These are phyloP conservation scores for Cystobasidium sp. DNA, from an alignment of 1,284 basidiomycete species.

Conservation along the genomic window DNA sequence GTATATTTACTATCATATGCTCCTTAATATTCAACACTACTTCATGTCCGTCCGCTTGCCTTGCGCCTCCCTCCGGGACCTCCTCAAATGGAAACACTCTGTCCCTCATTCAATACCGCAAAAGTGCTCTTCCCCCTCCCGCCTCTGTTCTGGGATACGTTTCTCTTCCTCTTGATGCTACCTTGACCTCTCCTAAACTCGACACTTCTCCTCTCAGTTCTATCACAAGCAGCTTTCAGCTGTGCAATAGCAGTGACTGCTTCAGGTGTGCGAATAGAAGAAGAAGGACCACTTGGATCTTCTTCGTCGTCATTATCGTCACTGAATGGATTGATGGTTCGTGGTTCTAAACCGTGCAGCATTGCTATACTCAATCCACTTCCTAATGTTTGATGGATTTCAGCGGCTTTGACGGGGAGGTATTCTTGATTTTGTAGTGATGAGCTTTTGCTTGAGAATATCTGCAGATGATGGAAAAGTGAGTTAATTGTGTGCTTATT, in stretches of 20 bases:
- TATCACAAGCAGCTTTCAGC: slow-evolving; percentile 32
- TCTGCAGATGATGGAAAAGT: background rate
- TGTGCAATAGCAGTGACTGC: slow-evolving; percentile 6
- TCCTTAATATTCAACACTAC: background rate
- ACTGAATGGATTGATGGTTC: background rate
- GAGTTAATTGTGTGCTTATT: background rate
- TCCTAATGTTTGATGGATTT: slow-evolving; percentile 1
- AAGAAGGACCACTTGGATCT: background rate
- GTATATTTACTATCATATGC: background rate
- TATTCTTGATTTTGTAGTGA: background rate
- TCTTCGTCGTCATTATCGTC: slow-evolving; percentile 5
- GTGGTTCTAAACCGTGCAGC: slow-evolving; percentile 13
- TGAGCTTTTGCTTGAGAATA: background rate
- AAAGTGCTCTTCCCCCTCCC: slow-evolving; percentile 23
- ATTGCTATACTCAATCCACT: slow-evolving; percentile 14
- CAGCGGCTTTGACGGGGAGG: slow-evolving; percentile 14
- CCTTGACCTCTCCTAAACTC: slow-evolving; percentile 27
- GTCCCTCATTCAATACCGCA: slow-evolving; percentile 7
- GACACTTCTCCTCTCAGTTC: slow-evolving; percentile 23
- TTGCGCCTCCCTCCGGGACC: background rate
- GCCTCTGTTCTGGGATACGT: background rate
- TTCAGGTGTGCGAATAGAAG: slow-evolving; percentile 4
- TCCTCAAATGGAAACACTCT: slow-evolving; percentile 4
- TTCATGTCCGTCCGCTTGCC: background rate
- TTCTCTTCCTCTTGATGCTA: slow-evolving; percentile 8